phyloP scores from a whole-genome alignment of 371 early-diverging fungal species.

The Zychaea mexicana region DNA sequence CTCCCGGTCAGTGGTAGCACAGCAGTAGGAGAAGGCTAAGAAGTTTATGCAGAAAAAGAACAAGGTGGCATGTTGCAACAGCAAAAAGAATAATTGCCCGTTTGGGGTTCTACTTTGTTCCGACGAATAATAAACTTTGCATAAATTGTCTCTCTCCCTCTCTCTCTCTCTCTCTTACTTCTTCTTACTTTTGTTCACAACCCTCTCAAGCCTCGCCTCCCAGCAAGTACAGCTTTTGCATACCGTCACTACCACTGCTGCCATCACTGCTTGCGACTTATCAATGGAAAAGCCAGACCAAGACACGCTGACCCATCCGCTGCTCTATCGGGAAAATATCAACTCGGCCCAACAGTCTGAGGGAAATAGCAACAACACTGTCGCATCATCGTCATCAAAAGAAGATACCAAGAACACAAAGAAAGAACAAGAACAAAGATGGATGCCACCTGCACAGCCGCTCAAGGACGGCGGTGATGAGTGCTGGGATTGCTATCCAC shows the following conservation, averaged over 20 bases:
- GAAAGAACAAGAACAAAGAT: not conserved
- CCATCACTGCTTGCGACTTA: not conserved
- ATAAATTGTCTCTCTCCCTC: not conserved
- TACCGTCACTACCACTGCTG: too few species aligned
- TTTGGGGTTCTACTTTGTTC: too few species aligned
- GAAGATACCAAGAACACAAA: not conserved
- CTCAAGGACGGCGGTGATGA: not conserved
- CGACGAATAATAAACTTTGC: too few species aligned
- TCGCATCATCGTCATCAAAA: not conserved
- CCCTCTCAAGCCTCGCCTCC: too few species aligned
- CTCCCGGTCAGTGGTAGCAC: too few species aligned
- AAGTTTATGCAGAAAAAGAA: too few species aligned
- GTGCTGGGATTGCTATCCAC: constrained; percentile 51
- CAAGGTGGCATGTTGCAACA: too few species aligned
- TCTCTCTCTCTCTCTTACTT: not conserved
- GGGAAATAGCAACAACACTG: not conserved
- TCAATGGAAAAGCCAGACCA: not conserved
- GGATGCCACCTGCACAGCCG: not conserved
- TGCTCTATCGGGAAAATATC: constrained; percentile 18
- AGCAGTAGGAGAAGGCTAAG: too few species aligned
- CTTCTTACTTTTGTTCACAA: constrained; percentile 6
- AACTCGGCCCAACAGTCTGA: constrained; percentile 2
- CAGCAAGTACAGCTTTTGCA: too few species aligned
- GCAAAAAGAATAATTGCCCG: too few species aligned
- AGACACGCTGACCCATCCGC: constrained; percentile 12